These are phyloP conservation scores for Cyberlindnera amylophila DNA, from an alignment of 805 yeast species.

Conservation along the genomic window DNA sequence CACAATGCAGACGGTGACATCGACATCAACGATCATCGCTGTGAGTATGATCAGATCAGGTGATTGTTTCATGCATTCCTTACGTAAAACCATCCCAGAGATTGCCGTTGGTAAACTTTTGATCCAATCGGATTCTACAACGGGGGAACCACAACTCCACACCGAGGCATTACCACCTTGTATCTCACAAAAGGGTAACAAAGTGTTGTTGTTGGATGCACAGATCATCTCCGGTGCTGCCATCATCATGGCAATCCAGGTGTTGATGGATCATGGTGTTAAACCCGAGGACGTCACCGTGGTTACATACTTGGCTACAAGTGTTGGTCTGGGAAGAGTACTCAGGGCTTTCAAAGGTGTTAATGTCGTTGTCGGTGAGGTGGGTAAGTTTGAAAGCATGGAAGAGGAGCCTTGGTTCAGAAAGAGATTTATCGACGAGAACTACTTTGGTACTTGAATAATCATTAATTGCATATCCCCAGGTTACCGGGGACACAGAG, in stretches of 20 bases:
- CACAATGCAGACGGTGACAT: slow-evolving; percentile 25
- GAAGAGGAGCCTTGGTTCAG: slow-evolving; percentile 59
- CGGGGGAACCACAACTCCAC: slow-evolving; percentile 94
- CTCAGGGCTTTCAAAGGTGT: slow-evolving; percentile 63
- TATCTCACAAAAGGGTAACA: slow-evolving; percentile 27
- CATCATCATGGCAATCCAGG: slow-evolving; percentile 89
- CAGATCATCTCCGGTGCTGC: slow-evolving; percentile 93
- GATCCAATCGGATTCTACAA: slow-evolving; percentile 80
- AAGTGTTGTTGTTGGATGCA: slow-evolving; percentile 74
- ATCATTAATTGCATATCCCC: too few relatives aligned
- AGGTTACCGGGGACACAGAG: too few relatives aligned
- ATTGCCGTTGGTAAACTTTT: slow-evolving; percentile 77
- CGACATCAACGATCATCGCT: slow-evolving; percentile 54
- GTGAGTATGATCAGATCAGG: slow-evolving; percentile 87
- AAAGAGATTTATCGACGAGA: slow-evolving; percentile 66
- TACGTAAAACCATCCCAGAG: slow-evolving; percentile 73
- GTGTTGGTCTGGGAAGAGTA: slow-evolving; percentile 70
- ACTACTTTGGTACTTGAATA: slow-evolving; percentile 67
- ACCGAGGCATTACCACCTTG: slow-evolving; percentile 64
- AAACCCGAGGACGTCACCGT: slow-evolving; percentile 57
- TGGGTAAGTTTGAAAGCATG: slow-evolving; percentile 45
- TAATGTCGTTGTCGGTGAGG: slow-evolving; percentile 62
- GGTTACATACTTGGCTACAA: slow-evolving; percentile 72
- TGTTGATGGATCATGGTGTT: slow-evolving; percentile 77
- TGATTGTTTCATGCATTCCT: slow-evolving; percentile 81